A percentile compares a stretch with the other conserved stretches of the same genome.
phyloP scores from a whole-genome alignment of 768 basidiomycete genomes.

The Pholiota conissans region DNA sequence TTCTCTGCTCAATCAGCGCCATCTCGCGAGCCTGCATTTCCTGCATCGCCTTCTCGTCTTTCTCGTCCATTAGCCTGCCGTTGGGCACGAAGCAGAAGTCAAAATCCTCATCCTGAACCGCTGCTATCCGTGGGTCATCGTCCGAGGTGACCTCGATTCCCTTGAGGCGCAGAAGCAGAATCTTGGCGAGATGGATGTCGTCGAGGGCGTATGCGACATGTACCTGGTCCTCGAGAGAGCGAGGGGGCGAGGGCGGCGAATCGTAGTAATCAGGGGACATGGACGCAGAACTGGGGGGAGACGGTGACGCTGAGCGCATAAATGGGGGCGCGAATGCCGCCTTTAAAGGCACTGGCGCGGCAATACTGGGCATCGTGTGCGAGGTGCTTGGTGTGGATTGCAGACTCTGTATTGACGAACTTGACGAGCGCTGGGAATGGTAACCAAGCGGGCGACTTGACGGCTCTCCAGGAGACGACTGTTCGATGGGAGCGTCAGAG shows the following conservation, averaged over 20 bases:
- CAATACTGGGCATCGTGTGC: slow-evolving; percentile 14
- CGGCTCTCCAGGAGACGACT: not conserved
- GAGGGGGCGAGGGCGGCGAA: slow-evolving; percentile 41
- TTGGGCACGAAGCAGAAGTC: slow-evolving; percentile 47
- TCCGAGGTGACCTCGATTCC: slow-evolving; percentile 61
- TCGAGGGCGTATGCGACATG: slow-evolving; percentile 69
- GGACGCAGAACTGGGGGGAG: slow-evolving; percentile 28
- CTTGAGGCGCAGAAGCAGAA: slow-evolving; percentile 60
- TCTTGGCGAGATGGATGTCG: slow-evolving; percentile 65
- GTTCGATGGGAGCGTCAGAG: not conserved
- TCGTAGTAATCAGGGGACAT: slow-evolving; percentile 44
- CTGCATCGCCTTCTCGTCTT: slow-evolving; percentile 35
- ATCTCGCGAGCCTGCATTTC: slow-evolving; percentile 39
- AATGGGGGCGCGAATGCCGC: slow-evolving; percentile 20
- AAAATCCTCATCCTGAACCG: slow-evolving; percentile 55
- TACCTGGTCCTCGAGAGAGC: slow-evolving; percentile 61
- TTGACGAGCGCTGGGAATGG: slow-evolving; percentile 5
- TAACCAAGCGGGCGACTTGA: not conserved
- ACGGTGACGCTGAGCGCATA: slow-evolving; percentile 25
- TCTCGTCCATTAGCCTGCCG: slow-evolving; percentile 42
- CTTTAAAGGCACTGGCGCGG: slow-evolving; percentile 24
- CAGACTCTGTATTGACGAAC: slow-evolving; percentile 2
- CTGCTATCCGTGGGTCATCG: slow-evolving; percentile 62
- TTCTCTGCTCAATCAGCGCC: slow-evolving; percentile 33
- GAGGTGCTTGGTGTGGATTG: slow-evolving; percentile 1